These are phyloP conservation scores for Cyclanthera cordifolia DNA, from an alignment of 306 rosid species.

Conservation along the genomic window DNA sequence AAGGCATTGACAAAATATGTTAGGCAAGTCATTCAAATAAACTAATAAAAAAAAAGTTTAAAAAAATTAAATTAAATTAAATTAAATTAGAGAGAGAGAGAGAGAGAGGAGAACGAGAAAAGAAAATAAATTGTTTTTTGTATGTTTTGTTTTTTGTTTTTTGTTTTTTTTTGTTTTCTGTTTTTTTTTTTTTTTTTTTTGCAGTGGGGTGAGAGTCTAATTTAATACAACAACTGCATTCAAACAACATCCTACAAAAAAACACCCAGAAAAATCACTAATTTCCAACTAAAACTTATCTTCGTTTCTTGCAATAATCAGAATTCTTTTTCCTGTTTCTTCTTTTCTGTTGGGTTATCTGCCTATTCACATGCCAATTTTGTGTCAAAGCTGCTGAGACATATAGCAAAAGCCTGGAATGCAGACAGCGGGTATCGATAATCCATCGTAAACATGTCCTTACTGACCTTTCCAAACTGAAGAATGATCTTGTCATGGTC, in stretches of 20 bases:
- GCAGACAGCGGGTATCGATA: constrained; percentile 87
- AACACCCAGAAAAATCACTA: constrained; percentile 15
- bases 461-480: constrained; percentile 83
- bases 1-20: not conserved
- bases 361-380: constrained; percentile 90
- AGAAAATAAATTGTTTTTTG: too few species aligned
- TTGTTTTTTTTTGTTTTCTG: too few species aligned
- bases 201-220: not conserved
- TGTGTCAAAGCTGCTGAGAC: constrained; percentile 96
- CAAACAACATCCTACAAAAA: constrained; percentile 30
- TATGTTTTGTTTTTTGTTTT: too few species aligned
- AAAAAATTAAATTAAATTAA: not conserved
- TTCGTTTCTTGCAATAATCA: not conserved
- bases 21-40: not conserved
- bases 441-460: constrained; percentile 90
- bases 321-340: too few species aligned
- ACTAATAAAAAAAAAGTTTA: too few species aligned
- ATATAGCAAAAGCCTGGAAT: constrained; percentile 95
- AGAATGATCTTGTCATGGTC: constrained; percentile 88
- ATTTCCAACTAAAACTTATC: not conserved
- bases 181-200: not conserved
- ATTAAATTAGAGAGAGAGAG: not conserved
- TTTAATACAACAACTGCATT: constrained; percentile 25
- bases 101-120: too few species aligned
- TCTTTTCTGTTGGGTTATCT: constrained; percentile 1